These are phyloP conservation scores for Corymbia maculata DNA, from an alignment of 345 rosid genomes.

Conservation along the genomic window DNA sequence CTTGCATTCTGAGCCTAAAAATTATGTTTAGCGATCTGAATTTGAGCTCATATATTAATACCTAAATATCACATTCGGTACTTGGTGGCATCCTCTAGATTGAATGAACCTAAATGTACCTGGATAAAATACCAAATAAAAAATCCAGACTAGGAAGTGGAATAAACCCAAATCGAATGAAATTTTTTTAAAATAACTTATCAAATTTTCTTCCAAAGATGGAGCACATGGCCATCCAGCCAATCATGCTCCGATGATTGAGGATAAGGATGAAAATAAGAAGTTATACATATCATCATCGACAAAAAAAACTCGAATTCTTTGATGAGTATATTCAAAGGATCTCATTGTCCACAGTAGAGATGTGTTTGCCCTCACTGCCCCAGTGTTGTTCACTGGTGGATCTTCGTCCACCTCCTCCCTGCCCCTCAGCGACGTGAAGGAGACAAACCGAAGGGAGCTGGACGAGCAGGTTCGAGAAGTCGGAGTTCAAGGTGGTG, in stretches of 20 bases:
- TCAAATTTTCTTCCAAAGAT: too few species aligned
- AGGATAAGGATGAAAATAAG: not conserved
- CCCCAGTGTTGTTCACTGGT: not conserved
- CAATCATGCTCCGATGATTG: not conserved
- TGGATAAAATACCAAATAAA: too few species aligned
- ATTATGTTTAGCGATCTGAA: too few species aligned
- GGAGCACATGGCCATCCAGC: not conserved
- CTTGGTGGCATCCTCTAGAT: too few species aligned
- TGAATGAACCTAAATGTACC: too few species aligned
- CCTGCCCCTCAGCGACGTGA: not conserved
- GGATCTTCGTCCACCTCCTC: not conserved
- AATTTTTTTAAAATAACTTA: too few species aligned
- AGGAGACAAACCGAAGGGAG: not conserved
- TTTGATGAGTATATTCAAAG: fast-evolving
- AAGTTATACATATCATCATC: too few species aligned
- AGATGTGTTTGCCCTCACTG: not conserved
- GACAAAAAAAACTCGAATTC: not conserved
- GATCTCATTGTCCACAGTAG: not conserved
- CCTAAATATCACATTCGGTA: too few species aligned
- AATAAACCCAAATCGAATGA: too few species aligned
- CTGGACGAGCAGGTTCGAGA: not conserved
- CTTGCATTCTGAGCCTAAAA: not conserved
- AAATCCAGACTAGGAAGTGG: too few species aligned
- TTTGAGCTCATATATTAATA: too few species aligned
- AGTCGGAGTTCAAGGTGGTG: not conserved